A percentile compares a stretch with the other conserved stretches of the same genome.
Evolutionary conservation across 1,284 basidiomycete genomes (phyloP).

Genomic region (Schizopora paradoxa): DNA sequence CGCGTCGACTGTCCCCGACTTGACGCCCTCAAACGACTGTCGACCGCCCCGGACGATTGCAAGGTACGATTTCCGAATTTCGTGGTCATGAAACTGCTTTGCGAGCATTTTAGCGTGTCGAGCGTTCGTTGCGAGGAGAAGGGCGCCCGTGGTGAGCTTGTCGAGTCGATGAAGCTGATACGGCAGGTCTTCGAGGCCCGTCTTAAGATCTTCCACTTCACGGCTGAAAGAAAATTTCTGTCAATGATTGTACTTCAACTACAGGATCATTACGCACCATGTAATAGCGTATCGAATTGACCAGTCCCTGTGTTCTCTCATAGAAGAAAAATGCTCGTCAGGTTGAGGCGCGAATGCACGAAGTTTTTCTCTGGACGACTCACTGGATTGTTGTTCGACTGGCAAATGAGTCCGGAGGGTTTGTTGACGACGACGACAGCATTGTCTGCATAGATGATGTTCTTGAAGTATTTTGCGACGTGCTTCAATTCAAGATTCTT

Average conservation of each 20-base stretch:
- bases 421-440: slow-evolving; percentile 56
- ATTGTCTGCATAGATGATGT: slow-evolving; percentile 56
- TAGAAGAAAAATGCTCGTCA: background rate
- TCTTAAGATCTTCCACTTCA: slow-evolving; percentile 33
- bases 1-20: slow-evolving; percentile 41
- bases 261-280: slow-evolving; percentile 4
- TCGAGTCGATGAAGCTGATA: slow-evolving; percentile 62
- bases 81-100: slow-evolving; percentile 45
- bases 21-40: slow-evolving; percentile 35
- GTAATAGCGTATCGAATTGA: slow-evolving; percentile 8
- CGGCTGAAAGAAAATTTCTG: slow-evolving; percentile 28
- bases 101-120: slow-evolving; percentile 44
- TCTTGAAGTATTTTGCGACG: too few species aligned
- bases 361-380: slow-evolving; percentile 11
- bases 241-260: background rate
- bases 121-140: slow-evolving; percentile 48
- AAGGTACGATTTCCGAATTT: slow-evolving; percentile 56
- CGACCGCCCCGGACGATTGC: slow-evolving; percentile 55
- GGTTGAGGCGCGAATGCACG: slow-evolving; percentile 18
- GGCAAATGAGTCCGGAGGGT: slow-evolving; percentile 53
- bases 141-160: slow-evolving; percentile 65
- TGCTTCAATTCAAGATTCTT: too few species aligned
- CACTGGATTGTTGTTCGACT: slow-evolving; percentile 29
- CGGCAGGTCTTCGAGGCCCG: slow-evolving; percentile 34
- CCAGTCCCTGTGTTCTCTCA: background rate